A percentile compares a stretch with the other conserved stretches of the same genome.
Conservation (phyloP, 371 early-diverging fungal species). For the Mortierella sp. region DNA sequence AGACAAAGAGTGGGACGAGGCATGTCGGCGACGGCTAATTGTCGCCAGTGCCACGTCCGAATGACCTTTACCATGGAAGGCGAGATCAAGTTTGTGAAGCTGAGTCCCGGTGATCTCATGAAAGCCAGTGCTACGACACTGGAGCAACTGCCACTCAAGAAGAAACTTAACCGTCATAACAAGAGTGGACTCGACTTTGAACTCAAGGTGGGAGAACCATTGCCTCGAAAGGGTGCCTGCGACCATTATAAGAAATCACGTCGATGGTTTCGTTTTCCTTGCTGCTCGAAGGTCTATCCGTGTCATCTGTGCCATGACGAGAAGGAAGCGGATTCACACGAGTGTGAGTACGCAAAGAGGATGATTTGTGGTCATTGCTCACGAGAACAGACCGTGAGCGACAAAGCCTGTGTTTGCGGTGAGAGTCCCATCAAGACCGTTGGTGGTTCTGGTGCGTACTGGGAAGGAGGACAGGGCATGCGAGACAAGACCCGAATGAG, state of each 20-base stretch:
- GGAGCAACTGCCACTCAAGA: conserved; percentile 38
- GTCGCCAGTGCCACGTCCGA: conserved; percentile 62
- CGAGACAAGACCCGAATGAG: conserved; percentile 86
- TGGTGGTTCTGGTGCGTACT: conserved; percentile 72
- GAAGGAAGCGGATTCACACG: conserved; percentile 72
- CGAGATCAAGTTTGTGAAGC: conserved; percentile 64
- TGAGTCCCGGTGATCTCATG: conserved; percentile 54
- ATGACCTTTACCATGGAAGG: conserved; percentile 46
- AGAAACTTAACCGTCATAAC: conserved; percentile 11
- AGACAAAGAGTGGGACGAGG: conserved; percentile 34
- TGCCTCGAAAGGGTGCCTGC: conserved; percentile 91
- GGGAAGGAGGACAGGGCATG: conserved; percentile 98
- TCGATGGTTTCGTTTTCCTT: conserved; percentile 98
- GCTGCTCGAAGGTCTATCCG: conserved; percentile 88
- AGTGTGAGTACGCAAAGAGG: conserved; percentile 68
- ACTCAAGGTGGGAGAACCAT: conserved; percentile 60
- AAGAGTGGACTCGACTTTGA: conserved; percentile 29
- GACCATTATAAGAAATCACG: conserved; percentile 93
- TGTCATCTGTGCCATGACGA: conserved; percentile 97
- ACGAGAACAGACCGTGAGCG: conserved; percentile 80
- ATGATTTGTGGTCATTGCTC: conserved; percentile 97
- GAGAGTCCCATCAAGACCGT: conserved; percentile 69
- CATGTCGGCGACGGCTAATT: conserved; percentile 54
- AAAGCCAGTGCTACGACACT: conserved; percentile 16
- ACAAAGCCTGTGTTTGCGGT: conserved; percentile 74